Percentiles rank a stretch among this genome's conserved stretches.
phyloP scores from a whole-genome alignment of 2,329 filamentous ascomycete species.

The Diplodia mutila region DNA sequence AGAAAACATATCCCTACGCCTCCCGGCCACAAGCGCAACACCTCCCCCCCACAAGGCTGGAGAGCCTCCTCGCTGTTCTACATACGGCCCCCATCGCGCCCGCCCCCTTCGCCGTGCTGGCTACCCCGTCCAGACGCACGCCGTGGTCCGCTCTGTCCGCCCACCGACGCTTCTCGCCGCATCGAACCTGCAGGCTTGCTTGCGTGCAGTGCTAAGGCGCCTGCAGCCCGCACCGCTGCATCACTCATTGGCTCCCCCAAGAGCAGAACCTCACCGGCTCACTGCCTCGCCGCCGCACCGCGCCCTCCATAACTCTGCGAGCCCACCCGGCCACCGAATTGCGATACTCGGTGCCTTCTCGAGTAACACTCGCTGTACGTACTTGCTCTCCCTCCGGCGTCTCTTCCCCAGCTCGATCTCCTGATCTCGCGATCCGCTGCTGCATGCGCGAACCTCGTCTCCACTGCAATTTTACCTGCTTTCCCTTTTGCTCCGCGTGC shows the following conservation, averaged over 20 bases:
- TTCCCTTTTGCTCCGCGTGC: conserved; percentile 22
- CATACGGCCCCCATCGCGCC: conserved; percentile 16
- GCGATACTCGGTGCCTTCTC: conserved; percentile 21
- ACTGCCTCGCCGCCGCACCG: conserved; percentile 9
- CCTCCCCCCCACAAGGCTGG: conserved; percentile 14
- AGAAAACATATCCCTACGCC: conserved; percentile 24
- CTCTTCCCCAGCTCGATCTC: conserved; percentile 17
- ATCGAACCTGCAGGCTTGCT: conserved; percentile 17
- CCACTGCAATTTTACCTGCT: conserved; percentile 25
- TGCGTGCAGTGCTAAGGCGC: conserved; percentile 23
- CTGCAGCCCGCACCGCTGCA: conserved; percentile 22
- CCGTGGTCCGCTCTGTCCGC: conserved; percentile 18
- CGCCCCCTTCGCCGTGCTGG: not conserved
- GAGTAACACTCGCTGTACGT: conserved; percentile 23
- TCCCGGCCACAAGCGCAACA: conserved; percentile 21
- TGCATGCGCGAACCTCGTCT: conserved; percentile 24
- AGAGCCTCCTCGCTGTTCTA: conserved; percentile 19
- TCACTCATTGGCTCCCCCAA: conserved; percentile 23
- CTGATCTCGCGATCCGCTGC: conserved; percentile 18
- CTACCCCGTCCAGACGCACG: not conserved
- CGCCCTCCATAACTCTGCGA: conserved; percentile 17
- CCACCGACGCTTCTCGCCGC: conserved; percentile 22
- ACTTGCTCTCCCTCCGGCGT: conserved; percentile 15
- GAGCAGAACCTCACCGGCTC: conserved; percentile 24
- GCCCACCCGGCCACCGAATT: not conserved